A percentile compares a stretch with the other conserved stretches of the same genome.
Evolutionary conservation across 169 alveolate genomes (phyloP).

Genomic region (Plasmodium coatneyi): DNA sequence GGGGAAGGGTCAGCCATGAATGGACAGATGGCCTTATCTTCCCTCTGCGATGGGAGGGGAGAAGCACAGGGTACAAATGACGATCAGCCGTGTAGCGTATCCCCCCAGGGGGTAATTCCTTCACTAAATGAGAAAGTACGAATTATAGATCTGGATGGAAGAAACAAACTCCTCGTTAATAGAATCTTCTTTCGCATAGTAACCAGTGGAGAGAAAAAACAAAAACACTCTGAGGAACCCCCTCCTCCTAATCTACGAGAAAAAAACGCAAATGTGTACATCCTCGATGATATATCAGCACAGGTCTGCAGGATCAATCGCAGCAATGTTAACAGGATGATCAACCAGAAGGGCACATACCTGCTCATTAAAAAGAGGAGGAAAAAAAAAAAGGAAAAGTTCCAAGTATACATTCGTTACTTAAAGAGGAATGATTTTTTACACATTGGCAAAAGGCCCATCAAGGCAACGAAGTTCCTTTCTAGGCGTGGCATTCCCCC

Average conservation of each 20-base stretch:
- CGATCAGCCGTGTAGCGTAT: neutral
- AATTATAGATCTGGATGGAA: conserved; percentile 8
- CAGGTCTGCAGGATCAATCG: conserved; percentile 4
- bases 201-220: neutral
- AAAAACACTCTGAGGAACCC: neutral
- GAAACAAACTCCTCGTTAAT: conserved; percentile 8
- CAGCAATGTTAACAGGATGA: neutral
- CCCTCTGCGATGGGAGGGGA: neutral
- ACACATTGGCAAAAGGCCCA: conserved; percentile 13
- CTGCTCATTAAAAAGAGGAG: conserved; percentile 46
- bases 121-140: neutral
- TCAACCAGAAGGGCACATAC: neutral
- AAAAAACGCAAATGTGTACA: conserved; percentile 10
- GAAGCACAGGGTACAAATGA: neutral
- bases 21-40: neutral
- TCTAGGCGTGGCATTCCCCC: conserved; percentile 35
- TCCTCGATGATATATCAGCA: conserved; percentile 39
- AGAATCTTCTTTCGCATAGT: neutral
- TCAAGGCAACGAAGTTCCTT: conserved; percentile 46
- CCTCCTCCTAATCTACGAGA: neutral
- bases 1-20: neutral
- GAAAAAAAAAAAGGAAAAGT: conserved; percentile 64
- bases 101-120: neutral
- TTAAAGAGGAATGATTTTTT: conserved; percentile 36
- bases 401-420: conserved; percentile 52